phyloP scores from a whole-genome alignment of 2,329 filamentous ascomycete species.

The Stachybotrys echinatus region DNA sequence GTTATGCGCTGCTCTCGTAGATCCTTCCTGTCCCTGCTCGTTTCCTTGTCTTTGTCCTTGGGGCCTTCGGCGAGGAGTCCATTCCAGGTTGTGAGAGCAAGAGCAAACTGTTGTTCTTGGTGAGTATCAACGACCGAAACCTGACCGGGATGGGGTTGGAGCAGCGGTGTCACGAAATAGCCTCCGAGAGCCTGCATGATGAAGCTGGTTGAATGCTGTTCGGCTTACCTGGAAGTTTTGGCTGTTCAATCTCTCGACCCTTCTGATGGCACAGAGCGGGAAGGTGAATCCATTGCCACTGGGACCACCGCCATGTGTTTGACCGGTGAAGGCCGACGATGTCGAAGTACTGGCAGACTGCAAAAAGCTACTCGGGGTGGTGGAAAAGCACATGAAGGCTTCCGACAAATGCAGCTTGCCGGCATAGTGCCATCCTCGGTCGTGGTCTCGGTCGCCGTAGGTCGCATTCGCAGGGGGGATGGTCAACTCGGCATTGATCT shows the following conservation, averaged over 20 bases:
- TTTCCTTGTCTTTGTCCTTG: constrained; percentile 41
- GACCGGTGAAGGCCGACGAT: constrained; percentile 81
- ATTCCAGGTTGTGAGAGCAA: constrained; percentile 96
- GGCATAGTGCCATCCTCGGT: constrained; percentile 79
- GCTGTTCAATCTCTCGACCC: constrained; percentile 89
- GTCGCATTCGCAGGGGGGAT: constrained; percentile 69
- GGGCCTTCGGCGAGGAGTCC: constrained; percentile 52
- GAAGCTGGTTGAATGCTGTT: background rate
- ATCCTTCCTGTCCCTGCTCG: constrained; percentile 36
- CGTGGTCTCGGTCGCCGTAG: constrained; percentile 65
- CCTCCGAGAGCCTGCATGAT: background rate
- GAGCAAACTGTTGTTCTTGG: constrained; percentile 59
- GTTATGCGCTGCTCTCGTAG: constrained; percentile 76
- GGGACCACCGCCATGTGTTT: constrained; percentile 88
- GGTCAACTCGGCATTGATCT: constrained; percentile 94
- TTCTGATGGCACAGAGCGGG: constrained; percentile 82
- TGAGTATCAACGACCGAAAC: constrained; percentile 1
- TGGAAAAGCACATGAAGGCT: constrained; percentile 93
- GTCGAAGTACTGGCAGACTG: constrained; percentile 73
- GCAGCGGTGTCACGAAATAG: background rate
- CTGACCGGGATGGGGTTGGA: background rate
- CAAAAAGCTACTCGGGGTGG: constrained; percentile 81
- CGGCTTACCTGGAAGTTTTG: constrained; percentile 67
- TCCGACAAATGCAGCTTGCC: constrained; percentile 93
- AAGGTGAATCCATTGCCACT: constrained; percentile 95